Evolutionary conservation across 495 filamentous ascomycete species (phyloP).

Genomic region (Aspergillus haitiensis): DNA sequence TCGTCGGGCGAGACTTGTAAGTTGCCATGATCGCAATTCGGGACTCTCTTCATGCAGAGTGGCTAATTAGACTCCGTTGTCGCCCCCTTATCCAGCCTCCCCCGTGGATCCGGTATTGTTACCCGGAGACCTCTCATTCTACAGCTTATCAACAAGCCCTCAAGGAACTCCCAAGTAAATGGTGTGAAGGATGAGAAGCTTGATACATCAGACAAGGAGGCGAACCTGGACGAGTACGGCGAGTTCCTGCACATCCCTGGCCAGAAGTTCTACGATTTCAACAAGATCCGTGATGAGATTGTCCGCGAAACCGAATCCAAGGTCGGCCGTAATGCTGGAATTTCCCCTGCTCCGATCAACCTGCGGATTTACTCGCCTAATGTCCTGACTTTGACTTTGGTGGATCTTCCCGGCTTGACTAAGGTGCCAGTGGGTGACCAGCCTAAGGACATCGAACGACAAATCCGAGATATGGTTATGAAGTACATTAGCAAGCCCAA

Average conservation of each 20-base stretch:
- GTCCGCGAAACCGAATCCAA: conserved; percentile 95
- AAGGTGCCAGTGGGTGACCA: conserved; percentile 99
- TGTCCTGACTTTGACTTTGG: conserved; percentile 94
- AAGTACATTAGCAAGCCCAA: conserved; percentile 99
- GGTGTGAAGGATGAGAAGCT: conserved; percentile 68
- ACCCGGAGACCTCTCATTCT: conserved; percentile 94
- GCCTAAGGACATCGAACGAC: conserved; percentile 95
- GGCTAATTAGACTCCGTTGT: conserved; percentile 26
- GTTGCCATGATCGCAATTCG: conserved; percentile 30
- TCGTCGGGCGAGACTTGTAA: conserved; percentile 98
- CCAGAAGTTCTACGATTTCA: conserved; percentile 98
- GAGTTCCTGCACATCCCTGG: conserved; percentile 98
- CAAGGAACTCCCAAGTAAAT: conserved; percentile 62
- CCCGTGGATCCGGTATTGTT: conserved; percentile 96
- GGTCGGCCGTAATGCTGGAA: conserved; percentile 93
- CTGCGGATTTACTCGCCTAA: conserved; percentile 97
- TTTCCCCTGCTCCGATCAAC: conserved; percentile 95
- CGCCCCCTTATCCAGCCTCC: conserved; percentile 61
- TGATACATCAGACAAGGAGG: conserved; percentile 74
- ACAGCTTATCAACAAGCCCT: conserved; percentile 90
- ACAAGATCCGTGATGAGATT: conserved; percentile 98
- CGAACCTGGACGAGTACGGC: conserved; percentile 95
- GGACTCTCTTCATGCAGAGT: conserved; percentile 22
- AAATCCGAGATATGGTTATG: conserved; percentile 98
- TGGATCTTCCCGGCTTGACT: conserved; percentile 95